Percentiles rank a stretch among this genome's conserved stretches.
These are phyloP conservation scores for Camellia sinensis DNA, from an alignment of 148 eudicot species.

Conservation along the genomic window DNA sequence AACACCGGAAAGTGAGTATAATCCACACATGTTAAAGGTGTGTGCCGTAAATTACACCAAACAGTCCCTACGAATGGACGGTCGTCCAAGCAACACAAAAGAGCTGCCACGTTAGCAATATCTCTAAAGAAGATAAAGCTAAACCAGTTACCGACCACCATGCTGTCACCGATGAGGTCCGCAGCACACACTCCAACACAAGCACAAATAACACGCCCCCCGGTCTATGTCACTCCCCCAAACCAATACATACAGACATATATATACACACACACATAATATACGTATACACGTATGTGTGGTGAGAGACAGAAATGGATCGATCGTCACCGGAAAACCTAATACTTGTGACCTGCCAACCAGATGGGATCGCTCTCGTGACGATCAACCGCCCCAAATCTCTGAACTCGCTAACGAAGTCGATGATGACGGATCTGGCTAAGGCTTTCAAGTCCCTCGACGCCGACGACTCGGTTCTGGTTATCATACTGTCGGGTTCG, in stretches of 20 bases:
- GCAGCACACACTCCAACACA: neutral
- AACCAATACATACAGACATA: too few relatives aligned
- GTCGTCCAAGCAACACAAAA: too few relatives aligned
- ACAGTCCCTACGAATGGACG: too few relatives aligned
- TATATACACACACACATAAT: neutral
- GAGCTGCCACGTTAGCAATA: too few relatives aligned
- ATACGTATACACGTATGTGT: neutral
- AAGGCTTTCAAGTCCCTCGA: slow-evolving; percentile 54
- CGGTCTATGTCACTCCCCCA: neutral
- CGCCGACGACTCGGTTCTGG: slow-evolving; percentile 63
- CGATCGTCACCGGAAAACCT: slow-evolving; percentile 42
- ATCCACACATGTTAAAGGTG: too few relatives aligned
- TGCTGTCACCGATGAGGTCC: neutral
- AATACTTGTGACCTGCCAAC: slow-evolving; percentile 50
- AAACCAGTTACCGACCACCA: too few relatives aligned
- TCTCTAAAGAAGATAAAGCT: too few relatives aligned
- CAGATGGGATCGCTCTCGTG: slow-evolving; percentile 53
- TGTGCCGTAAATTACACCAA: too few relatives aligned
- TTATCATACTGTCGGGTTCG: slow-evolving; percentile 70
- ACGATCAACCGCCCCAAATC: slow-evolving; percentile 83
- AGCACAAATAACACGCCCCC: neutral
- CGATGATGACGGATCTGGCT: slow-evolving; percentile 69
- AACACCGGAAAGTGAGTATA: too few relatives aligned
- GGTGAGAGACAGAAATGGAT: slow-evolving; percentile 18
- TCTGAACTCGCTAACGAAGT: slow-evolving; percentile 63